Evolutionary conservation across 2,329 filamentous ascomycete species (phyloP).

Genomic region (Penicillium sp.): DNA sequence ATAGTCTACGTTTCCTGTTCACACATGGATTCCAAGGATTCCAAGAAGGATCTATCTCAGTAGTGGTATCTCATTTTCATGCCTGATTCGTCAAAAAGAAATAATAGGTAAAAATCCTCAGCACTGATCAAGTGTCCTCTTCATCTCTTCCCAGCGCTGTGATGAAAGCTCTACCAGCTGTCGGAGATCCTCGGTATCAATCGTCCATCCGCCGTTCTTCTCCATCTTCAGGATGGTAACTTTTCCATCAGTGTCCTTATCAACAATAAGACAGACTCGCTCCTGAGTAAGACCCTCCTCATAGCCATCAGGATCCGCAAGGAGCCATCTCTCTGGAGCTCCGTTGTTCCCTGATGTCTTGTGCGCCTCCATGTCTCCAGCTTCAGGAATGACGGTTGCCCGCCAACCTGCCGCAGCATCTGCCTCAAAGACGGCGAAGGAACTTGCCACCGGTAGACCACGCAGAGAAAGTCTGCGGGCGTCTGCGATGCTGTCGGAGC

Average conservation of each 20-base stretch:
- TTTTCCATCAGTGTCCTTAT: conserved; percentile 46
- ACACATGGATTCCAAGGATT: not conserved
- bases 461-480: conserved; percentile 54
- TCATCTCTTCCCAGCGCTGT: conserved; percentile 58
- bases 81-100: not conserved
- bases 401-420: conserved; percentile 39
- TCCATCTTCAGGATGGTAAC: conserved; percentile 61
- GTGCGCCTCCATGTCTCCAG: conserved; percentile 24
- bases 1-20: not conserved
- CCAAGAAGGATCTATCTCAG: too few relatives aligned
- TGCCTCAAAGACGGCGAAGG: conserved; percentile 70
- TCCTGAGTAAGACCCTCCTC: conserved; percentile 84
- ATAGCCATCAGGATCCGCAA: conserved; percentile 82
- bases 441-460: conserved; percentile 68
- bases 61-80: conserved; percentile 22
- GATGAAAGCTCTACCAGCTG: conserved; percentile 55
- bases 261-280: conserved; percentile 75
- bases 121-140: conserved; percentile 36
- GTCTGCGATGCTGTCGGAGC: conserved; percentile 55
- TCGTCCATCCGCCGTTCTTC: conserved; percentile 71
- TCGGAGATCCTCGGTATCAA: conserved; percentile 59
- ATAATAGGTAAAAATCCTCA: conserved; percentile 8
- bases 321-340: conserved; percentile 55
- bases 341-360: conserved; percentile 38
- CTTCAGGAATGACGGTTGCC: conserved; percentile 31